Conservation (phyloP, 306 rosid genomes). For the Acacia confusa region DNA sequence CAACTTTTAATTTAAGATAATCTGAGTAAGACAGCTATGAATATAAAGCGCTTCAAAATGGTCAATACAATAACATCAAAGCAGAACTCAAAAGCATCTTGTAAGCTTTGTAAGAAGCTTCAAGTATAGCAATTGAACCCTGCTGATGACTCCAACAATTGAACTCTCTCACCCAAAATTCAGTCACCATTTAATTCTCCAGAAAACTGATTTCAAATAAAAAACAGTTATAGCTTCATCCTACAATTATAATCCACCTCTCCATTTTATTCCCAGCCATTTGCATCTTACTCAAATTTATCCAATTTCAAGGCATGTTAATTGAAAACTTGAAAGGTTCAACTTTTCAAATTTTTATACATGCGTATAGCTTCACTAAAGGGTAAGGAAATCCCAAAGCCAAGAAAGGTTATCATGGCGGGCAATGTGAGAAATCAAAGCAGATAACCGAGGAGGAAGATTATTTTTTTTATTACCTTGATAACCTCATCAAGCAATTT, state of each 20-base stretch:
- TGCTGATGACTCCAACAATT: constrained; percentile 24
- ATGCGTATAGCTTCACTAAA: constrained; percentile 7
- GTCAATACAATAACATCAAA: background rate
- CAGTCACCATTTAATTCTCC: background rate
- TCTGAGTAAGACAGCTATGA: background rate
- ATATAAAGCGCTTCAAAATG: constrained; percentile 21
- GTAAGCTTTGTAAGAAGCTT: background rate
- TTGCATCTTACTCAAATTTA: background rate
- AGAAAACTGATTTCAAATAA: background rate
- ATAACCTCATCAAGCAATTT: constrained; percentile 89
- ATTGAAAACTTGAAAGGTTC: background rate
- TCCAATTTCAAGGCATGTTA: background rate
- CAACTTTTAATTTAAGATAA: constrained; percentile 21
- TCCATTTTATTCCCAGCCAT: background rate
- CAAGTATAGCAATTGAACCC: constrained; percentile 9
- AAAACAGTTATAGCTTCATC: background rate
- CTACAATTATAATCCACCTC: background rate
- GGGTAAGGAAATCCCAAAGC: constrained; percentile 27
- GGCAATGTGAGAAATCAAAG: background rate
- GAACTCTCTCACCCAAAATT: constrained; percentile 13
- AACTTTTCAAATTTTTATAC: background rate
- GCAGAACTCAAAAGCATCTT: constrained; percentile 14
- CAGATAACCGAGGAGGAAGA: constrained; percentile 15
- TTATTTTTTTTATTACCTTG: constrained; percentile 57
- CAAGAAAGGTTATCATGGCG: background rate